Evolutionary conservation across 2,329 filamentous ascomycete genomes (phyloP), one percentile per base, ranked within the genome.

Genomic region (Epichloe coenophiala): DNA sequence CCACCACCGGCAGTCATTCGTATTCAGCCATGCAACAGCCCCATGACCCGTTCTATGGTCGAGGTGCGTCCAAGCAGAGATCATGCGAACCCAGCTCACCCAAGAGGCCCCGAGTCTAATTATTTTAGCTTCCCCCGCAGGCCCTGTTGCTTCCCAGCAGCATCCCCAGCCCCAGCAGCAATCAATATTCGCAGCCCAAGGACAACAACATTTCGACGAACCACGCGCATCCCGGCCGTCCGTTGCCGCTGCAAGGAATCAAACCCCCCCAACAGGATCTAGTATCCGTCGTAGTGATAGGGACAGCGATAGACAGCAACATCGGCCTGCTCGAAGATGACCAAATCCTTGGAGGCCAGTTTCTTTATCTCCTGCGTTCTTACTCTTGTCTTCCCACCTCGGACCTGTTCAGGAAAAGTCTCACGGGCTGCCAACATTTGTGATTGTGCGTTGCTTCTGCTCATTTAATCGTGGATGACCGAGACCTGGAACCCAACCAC

Each of bases 41-140:
- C 53, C 62, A 68, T 61, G 77, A 80, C 63, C 68, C 76, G 44
- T 73, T 74, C 56, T 78, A 75, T 58, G 76, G 76, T 68, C 78
- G 78, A 72, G 77, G 78, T 77, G 73, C 73, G 74, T 81, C 76
- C 68, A 53, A 44, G 37, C 40, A 52, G 48, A 47, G 51, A 50
- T 47, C 31, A 53, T 50, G 45, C 48, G 48, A 53, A 45, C 51
- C 51, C 33, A 53, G 47, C 44, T 50, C 45, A 40, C 51, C 51
- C 44, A 50, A 50, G 39, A 23, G 51, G 49, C 52, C 48, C 59
- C 56, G 48, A 43, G 40, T 72, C 68, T 73, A 65, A 73, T 72
- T 69, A 23, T 63, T 72, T 63, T 75, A 76, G 72, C 71, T 61
- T 75, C 72, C 61, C 69, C 71, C 65, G 73, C 74, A 70, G 72